These are phyloP conservation scores for Ceratobasidium sp. DNA, from an alignment of 1,284 basidiomycete genomes.

Conservation along the genomic window DNA sequence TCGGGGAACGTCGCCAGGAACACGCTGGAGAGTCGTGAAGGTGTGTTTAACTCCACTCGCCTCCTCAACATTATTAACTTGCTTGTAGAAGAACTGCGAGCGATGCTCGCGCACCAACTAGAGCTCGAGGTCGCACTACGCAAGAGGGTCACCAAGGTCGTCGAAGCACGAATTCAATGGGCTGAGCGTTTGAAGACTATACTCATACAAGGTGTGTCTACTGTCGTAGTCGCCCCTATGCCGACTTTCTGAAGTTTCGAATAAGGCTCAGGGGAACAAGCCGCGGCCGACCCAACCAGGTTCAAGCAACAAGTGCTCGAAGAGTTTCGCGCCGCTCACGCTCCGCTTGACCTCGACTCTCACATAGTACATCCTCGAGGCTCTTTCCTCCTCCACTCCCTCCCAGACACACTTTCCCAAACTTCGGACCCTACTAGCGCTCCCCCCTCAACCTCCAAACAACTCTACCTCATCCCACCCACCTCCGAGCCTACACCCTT, in stretches of 20 bases:
- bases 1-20: not conserved
- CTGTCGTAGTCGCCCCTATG: not conserved
- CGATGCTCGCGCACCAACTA: conserved; percentile 16
- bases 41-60: not conserved
- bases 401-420: not conserved
- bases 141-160: conserved; percentile 23
- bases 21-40: not conserved
- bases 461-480: conserved; percentile 31
- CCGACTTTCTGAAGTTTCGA: not conserved
- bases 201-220: not conserved
- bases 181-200: conserved; percentile 26
- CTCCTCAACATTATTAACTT: not conserved
- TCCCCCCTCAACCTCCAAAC: conserved; percentile 22
- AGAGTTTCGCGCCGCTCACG: conserved; percentile 19
- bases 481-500: conserved; percentile 14
- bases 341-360: conserved; percentile 31
- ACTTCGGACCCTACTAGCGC: not conserved
- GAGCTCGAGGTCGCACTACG: conserved; percentile 30
- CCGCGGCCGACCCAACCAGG: not conserved
- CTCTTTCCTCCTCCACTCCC: not conserved
- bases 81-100: conserved; percentile 12
- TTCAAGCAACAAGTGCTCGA: conserved; percentile 24
- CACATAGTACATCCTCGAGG: conserved; percentile 32
- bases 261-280: not conserved
- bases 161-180: conserved; percentile 35